phyloP scores from a whole-genome alignment of 1,139 yeast species.

The Yamadazyma dendronema region DNA sequence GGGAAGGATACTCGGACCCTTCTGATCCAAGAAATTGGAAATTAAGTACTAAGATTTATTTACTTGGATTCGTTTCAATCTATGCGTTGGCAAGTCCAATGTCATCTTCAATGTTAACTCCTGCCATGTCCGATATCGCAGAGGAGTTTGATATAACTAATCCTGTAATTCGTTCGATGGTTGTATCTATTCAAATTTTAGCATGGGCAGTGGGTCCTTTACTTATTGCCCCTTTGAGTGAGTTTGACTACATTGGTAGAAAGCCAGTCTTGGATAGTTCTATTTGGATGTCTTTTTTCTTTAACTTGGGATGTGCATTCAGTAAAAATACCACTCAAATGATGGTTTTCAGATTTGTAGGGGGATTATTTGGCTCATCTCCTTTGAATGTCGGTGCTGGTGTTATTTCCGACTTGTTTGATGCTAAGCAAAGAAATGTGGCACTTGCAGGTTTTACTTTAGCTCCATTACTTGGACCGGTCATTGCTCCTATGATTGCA shows the following conservation, averaged over 20 bases:
- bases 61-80: conserved; percentile 37
- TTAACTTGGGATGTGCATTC: conserved; percentile 43
- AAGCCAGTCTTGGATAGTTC: conserved; percentile 38
- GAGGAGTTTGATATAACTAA: conserved; percentile 33
- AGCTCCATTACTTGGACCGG: conserved; percentile 58
- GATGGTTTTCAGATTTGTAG: conserved; percentile 39
- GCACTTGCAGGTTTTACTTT: conserved; percentile 45
- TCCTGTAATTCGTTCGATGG: conserved; percentile 32
- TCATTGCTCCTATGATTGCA: conserved; percentile 56
- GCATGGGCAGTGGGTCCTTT: conserved; percentile 51
- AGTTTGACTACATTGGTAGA: conserved; percentile 41
- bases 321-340: conserved; percentile 38
- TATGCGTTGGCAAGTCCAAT: conserved; percentile 47
- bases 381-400: conserved; percentile 48
- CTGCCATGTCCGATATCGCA: conserved; percentile 38
- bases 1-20: conserved; percentile 35
- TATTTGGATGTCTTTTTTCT: conserved; percentile 34
- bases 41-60: conserved; percentile 22
- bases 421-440: conserved; percentile 34
- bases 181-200: conserved; percentile 43
- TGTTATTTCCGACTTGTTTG: conserved; percentile 37
- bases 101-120: conserved; percentile 46
- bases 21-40: conserved; percentile 45
- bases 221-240: conserved; percentile 45
- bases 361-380: conserved; percentile 42